phyloP scores from a whole-genome alignment of 495 filamentous ascomycete genomes.

The Xanthoparmelia taractica region DNA sequence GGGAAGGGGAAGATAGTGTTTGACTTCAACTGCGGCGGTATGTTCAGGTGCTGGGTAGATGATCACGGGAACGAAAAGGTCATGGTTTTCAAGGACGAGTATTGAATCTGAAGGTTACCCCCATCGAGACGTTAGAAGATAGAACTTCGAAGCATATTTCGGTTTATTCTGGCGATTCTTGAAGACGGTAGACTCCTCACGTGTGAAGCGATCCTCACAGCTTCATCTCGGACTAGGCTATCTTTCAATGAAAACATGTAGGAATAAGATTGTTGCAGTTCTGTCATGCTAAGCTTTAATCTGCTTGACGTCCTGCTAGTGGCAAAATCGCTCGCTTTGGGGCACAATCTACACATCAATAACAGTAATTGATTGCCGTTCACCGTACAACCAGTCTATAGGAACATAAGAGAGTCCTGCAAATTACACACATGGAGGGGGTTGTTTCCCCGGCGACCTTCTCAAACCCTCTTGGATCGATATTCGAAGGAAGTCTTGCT shows the following conservation, averaged over 20 bases:
- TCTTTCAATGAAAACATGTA: not conserved
- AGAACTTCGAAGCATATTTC: not conserved
- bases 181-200: not conserved
- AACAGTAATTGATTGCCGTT: no score
- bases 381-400: no score
- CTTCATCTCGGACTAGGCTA: not conserved
- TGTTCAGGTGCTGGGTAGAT: conserved; percentile 78
- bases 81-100: conserved; percentile 51
- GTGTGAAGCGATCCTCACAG: not conserved
- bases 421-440: no score
- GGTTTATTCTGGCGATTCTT: not conserved
- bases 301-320: no score
- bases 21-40: conserved; percentile 82
- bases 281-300: no score
- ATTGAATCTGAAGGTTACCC: not conserved
- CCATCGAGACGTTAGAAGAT: not conserved
- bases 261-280: not conserved
- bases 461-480: no score
- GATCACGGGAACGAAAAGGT: conserved; percentile 52
- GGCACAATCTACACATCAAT: no score
- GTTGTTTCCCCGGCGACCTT: no score
- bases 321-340: no score
- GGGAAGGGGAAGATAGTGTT: conserved; percentile 49
- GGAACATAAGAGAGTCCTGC: no score
- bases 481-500: no score